Base-by-base conservation (phyloP, 192 early-diverging fungal genomes). In the Geranomyces variabilis region DNA sequence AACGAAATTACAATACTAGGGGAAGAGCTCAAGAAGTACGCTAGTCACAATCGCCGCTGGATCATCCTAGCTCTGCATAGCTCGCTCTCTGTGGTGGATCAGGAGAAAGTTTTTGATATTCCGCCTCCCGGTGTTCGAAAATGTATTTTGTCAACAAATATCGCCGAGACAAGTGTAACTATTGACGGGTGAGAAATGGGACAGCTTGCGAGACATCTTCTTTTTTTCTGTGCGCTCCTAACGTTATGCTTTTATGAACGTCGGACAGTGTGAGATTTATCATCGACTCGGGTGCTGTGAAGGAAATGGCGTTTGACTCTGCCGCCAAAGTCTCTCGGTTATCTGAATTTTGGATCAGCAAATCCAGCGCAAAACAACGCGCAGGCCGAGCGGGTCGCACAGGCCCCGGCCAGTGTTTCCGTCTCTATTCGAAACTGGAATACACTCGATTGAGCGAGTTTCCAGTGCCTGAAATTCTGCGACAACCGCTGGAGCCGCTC, bases 81-180 rank as follows among this genome's bases (percentile, higher is more conserved):
- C 41, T 78, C 85, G 7, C 55, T 90, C 47, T 84, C 89, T 0
- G 81, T 90, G 5, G 75, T 74, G 47, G 88, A 90, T 36, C 89
- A 90, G 65, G 89, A 90, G 43, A 90, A 91, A 66, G 83, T 93
- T n/a, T 94, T 94, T 72, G 83, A 87, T 45, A 46, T 66, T 4
- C 78, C 88, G 0, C 82, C 86, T 8, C 63, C 58, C 1, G 82
- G 84, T 14, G 66, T 88, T 10, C 78, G 90, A 31, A 94, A 94
- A 76, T 86, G 92, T 64, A 90, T 94, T 28, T 74, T 93, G 29
- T 83, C 91, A 1, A 94, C 92, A n/a, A 94, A 93, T 66, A 88
- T 94, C 63, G 91, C 92, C 19, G 92, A 94, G 70, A 94, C 92
- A 0, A 83, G 85, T 73, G 89, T 94, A 46, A 94, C 92, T 0